A percentile compares a stretch with the other conserved stretches of the same genome.
These are phyloP conservation scores for Carex cristatella DNA, from an alignment of 176 grass and related monocot genomes.

Conservation along the genomic window DNA sequence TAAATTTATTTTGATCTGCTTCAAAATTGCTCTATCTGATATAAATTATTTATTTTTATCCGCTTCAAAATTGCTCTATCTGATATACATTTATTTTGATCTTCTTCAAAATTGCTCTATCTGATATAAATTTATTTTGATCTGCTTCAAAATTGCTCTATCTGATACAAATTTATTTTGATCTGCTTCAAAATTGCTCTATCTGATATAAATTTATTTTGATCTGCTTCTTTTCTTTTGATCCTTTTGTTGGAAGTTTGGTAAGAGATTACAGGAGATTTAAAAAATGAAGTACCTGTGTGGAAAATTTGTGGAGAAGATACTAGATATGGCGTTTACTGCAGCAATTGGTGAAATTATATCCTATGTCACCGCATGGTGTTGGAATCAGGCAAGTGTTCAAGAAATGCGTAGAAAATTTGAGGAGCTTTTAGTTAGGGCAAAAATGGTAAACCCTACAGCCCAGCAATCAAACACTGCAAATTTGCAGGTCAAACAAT, in stretches of 20 bases:
- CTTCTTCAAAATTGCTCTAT: too few species aligned
- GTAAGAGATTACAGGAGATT: not conserved
- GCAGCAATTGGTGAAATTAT: not conserved
- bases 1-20: not conserved
- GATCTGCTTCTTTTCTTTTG: not conserved
- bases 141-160: too few species aligned
- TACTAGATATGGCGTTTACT: not conserved
- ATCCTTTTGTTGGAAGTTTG: not conserved
- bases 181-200: not conserved
- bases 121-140: not conserved
- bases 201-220: not conserved
- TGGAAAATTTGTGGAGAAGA: not conserved
- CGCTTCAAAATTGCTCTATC: too few species aligned
- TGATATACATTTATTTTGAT: too few species aligned
- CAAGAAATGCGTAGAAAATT: constrained; percentile 5
- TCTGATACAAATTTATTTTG: not conserved
- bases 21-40: too few species aligned
- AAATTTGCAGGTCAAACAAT: not conserved
- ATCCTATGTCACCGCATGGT: not conserved
- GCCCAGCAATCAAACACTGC: not conserved
- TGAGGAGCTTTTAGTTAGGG: not conserved
- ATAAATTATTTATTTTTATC: not conserved
- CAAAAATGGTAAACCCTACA: not conserved
- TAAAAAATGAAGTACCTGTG: not conserved
- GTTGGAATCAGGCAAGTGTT: constrained; percentile 7